Base-by-base conservation (phyloP, 768 basidiomycete species). In the Candolleomyces aberdarensis region DNA sequence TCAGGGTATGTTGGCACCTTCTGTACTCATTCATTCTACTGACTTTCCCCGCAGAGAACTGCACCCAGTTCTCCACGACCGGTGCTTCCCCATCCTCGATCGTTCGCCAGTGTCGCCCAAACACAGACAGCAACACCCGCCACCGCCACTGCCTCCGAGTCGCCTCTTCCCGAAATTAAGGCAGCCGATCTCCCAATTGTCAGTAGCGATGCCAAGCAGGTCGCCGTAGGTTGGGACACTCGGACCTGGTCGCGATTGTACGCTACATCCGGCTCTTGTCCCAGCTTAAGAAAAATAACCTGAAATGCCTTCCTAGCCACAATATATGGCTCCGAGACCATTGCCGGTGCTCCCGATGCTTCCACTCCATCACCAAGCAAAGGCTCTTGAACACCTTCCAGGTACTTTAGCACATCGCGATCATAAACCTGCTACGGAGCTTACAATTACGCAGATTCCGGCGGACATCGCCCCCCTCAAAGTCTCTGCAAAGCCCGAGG, bases 281-380 rank as follows among this genome's bases (percentile, higher is more conserved):
- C 39, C 10, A 19, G 39, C 46, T 46, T 32, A 9, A 57, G 62
- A 50, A 49, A 56, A 20, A 36, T 52, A 36, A 56, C 41, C 50
- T 36, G 31, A 44, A 41, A 43, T 20, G 5, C 56, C 14, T 53
- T 14, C 64, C 29, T 65, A 98, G 96, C 69, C 93, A 96, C 70
- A 86, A 94, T 67, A 83, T 94, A 44, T 97, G 94, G 91, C 76
- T 98, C 22, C 80, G 93, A 48, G 96, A 98, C 69, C 96, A 98
- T 65, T 98, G 96, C 70, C 82, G 94, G 39, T 97, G 94, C 71
- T 76, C 88, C 5, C 76, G 84, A 54, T 96, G 94, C 72, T 96
- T 92, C 69, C 96, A 98, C 72, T 77, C 88, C 0, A 70, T 86
- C 62, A 98, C 96, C 17, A 96, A 93, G 69, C 96, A 98, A 72